Percentiles rank a stretch among this genome's conserved stretches.
Evolutionary conservation across 2,329 filamentous ascomycete species (phyloP).

Genomic region (Aaosphaeria arxii): DNA sequence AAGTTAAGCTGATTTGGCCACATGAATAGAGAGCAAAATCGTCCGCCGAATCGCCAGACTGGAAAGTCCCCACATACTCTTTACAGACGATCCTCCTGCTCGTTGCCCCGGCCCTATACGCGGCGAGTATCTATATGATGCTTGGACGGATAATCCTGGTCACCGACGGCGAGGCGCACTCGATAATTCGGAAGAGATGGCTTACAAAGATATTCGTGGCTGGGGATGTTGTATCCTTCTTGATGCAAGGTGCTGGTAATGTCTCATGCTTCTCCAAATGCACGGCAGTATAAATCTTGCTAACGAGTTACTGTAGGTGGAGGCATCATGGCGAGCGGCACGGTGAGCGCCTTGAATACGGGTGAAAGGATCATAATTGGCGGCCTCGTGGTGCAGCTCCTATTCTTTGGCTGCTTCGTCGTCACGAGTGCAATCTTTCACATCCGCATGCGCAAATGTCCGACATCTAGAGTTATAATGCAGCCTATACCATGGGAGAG

Average conservation of each 20-base stretch:
- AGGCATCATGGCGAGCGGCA: conserved; percentile 33
- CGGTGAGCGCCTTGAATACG: conserved; percentile 15
- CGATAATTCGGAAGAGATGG: conserved; percentile 37
- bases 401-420: background rate
- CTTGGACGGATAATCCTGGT: conserved; percentile 44
- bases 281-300: background rate
- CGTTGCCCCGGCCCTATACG: conserved; percentile 46
- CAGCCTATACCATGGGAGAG: background rate
- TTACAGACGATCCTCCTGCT: conserved; percentile 36
- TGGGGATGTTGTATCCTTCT: conserved; percentile 43
- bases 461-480: background rate
- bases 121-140: conserved; percentile 51
- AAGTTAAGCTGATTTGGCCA: background rate
- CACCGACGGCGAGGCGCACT: conserved; percentile 36
- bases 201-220: conserved; percentile 43
- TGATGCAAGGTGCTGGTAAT: conserved; percentile 37
- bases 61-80: conserved; percentile 3
- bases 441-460: background rate
- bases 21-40: conserved; percentile 4
- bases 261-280: background rate
- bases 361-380: conserved; percentile 45
- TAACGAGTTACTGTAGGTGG: conserved; percentile 17
- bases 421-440: background rate
- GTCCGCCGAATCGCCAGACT: conserved; percentile 18
- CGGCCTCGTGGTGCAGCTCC: conserved; percentile 45